Percentiles rank a stretch among this genome's conserved stretches.
phyloP scores from a whole-genome alignment of 495 filamentous ascomycete species.

The Trichoderma gamsii region DNA sequence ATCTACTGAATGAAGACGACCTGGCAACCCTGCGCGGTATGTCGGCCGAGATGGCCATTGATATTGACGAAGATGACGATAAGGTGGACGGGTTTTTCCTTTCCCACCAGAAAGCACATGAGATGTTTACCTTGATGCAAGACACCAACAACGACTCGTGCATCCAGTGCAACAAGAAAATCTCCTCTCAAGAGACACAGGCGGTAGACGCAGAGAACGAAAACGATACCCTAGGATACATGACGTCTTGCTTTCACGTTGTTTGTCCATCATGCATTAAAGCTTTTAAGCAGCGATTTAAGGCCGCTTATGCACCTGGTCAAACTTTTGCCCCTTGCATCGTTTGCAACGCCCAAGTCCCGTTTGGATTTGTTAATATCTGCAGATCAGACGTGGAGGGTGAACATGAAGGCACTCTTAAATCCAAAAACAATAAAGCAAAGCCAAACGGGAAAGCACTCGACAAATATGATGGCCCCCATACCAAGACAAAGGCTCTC shows the following conservation, averaged over 20 bases:
- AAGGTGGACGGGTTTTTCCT: conserved; percentile 49
- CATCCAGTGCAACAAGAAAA: conserved; percentile 56
- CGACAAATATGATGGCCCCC: conserved; percentile 71
- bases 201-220: conserved; percentile 50
- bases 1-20: conserved; percentile 77
- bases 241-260: conserved; percentile 79
- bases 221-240: conserved; percentile 58
- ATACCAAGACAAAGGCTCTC: conserved; percentile 83
- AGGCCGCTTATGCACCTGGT: conserved; percentile 20
- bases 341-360: conserved; percentile 57
- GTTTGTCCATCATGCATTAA: conserved; percentile 69
- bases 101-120: conserved; percentile 64
- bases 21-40: conserved; percentile 70
- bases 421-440: conserved; percentile 32
- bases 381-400: conserved; percentile 57
- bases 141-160: conserved; percentile 70
- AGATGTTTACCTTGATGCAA: conserved; percentile 73
- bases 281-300: conserved; percentile 36
- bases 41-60: conserved; percentile 73
- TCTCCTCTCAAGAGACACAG: conserved; percentile 47
- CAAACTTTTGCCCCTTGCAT: conserved; percentile 46
- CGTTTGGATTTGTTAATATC: conserved; percentile 56
- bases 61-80: conserved; percentile 69
- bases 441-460: conserved; percentile 45
- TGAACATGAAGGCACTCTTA: conserved; percentile 45